Evolutionary conservation across 345 rosid genomes (phyloP).

Genomic region (Pistacia integerrima): DNA sequence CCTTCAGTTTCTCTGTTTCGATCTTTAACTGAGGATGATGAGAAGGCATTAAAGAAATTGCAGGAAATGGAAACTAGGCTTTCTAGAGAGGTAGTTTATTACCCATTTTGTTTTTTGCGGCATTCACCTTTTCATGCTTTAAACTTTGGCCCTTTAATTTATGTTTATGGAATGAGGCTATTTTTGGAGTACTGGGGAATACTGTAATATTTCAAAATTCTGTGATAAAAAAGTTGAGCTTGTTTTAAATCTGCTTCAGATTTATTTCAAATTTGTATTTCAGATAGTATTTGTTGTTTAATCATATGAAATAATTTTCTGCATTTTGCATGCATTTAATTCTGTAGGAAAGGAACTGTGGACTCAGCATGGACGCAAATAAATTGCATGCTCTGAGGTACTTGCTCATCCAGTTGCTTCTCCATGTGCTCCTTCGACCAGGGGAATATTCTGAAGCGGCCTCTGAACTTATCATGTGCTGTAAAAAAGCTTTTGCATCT

Average conservation of each 20-base stretch:
- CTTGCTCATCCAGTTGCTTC: constrained; percentile 79
- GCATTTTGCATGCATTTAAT: constrained; percentile 14
- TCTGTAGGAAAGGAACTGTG: constrained; percentile 74
- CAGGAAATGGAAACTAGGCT: too few species aligned
- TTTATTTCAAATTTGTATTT: constrained; percentile 1
- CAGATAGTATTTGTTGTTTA: not conserved
- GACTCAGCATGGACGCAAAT: constrained; percentile 41
- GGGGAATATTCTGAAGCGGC: constrained; percentile 77
- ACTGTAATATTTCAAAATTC: not conserved
- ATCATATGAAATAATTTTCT: constrained; percentile 3
- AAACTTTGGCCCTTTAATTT: not conserved
- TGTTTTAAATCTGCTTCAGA: not conserved
- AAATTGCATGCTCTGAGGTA: constrained; percentile 71
- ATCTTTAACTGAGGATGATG: too few species aligned
- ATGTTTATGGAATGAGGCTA: too few species aligned
- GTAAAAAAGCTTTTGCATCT: constrained; percentile 71
- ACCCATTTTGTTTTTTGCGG: not conserved
- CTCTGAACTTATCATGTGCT: constrained; percentile 83
- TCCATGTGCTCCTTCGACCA: constrained; percentile 87
- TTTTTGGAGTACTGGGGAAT: not conserved
- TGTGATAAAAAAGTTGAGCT: not conserved
- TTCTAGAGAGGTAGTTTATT: constrained; percentile 52
- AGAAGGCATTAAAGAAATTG: too few species aligned
- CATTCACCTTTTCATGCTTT: not conserved
- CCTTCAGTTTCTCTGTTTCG: too few species aligned